phyloP scores from a whole-genome alignment of 306 rosid species.

The Vicia sativa region DNA sequence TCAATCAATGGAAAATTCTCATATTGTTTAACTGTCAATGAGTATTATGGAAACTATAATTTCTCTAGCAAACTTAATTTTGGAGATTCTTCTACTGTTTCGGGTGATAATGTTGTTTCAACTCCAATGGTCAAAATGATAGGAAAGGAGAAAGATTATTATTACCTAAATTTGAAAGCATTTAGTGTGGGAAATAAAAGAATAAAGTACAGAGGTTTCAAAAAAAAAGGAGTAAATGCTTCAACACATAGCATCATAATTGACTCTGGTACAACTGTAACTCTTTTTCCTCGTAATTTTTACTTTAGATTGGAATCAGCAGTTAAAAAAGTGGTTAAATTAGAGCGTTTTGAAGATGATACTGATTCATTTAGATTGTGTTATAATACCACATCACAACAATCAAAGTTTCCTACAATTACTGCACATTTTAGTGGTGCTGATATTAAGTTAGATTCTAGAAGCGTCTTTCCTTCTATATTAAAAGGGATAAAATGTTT shows the following conservation, averaged over 20 bases:
- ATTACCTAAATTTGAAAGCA: background rate
- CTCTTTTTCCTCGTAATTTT: conserved; percentile 31
- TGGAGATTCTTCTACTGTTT: conserved; percentile 2
- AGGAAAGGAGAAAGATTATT: background rate
- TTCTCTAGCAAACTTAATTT: background rate
- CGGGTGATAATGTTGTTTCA: background rate
- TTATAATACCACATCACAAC: conserved; percentile 23
- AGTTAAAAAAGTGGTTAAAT: background rate
- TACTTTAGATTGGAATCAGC: conserved; percentile 36
- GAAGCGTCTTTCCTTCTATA: no score
- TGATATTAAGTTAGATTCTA: conserved; percentile 27
- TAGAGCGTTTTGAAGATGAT: background rate
- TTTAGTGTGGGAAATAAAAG: background rate
- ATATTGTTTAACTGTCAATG: conserved; percentile 46
- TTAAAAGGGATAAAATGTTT: no score
- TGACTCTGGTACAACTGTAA: conserved; percentile 44
- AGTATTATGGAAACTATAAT: background rate
- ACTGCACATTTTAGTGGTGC: conserved; percentile 50
- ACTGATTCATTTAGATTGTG: background rate
- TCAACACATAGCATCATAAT: conserved; percentile 33
- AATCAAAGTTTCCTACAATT: conserved; percentile 4
- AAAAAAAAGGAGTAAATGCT: background rate
- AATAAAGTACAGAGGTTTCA: background rate
- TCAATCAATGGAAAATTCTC: conserved; percentile 47
- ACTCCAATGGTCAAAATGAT: background rate